Conservation (phyloP, 148 eudicot genomes). For the Oxyria digyna region DNA sequence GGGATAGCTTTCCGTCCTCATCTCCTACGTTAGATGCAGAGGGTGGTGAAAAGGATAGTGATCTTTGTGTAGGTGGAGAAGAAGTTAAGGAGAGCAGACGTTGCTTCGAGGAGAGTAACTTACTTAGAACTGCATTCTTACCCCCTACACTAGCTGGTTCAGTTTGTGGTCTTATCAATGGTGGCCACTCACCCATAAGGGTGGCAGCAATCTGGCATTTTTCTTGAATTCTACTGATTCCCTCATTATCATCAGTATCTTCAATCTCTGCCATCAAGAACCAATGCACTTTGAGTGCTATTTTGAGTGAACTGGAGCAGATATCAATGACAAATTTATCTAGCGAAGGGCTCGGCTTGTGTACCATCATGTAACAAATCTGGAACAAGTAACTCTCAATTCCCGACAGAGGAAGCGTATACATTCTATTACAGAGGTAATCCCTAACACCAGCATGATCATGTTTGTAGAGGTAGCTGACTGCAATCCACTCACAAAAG, state of each 20-base stretch:
- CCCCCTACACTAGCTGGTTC: slow-evolving; percentile 36
- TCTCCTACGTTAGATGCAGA: slow-evolving; percentile 42
- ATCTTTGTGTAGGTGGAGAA: slow-evolving; percentile 55
- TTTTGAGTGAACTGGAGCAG: slow-evolving; percentile 60
- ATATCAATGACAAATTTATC: slow-evolving; percentile 94
- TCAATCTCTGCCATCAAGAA: slow-evolving; percentile 94
- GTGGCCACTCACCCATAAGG: slow-evolving; percentile 90
- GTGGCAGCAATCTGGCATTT: slow-evolving; percentile 94
- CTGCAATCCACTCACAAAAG: slow-evolving; percentile 99
- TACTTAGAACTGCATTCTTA: slow-evolving; percentile 75
- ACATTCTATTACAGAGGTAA: slow-evolving; percentile 91
- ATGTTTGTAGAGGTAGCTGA: slow-evolving; percentile 92
- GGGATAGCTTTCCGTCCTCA: slow-evolving; percentile 50
- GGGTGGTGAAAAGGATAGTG: slow-evolving; percentile 47
- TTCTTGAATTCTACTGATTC: slow-evolving; percentile 90
- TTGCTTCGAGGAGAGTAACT: slow-evolving; percentile 65
- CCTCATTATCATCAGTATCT: slow-evolving; percentile 89
- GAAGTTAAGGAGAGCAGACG: slow-evolving; percentile 66
- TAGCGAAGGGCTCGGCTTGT: slow-evolving; percentile 90
- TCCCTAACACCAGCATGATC: slow-evolving; percentile 87
- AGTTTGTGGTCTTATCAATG: slow-evolving; percentile 57
- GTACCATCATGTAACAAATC: slow-evolving; percentile 85
- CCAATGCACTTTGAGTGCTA: slow-evolving; percentile 95
- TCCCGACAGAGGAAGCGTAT: slow-evolving; percentile 81
- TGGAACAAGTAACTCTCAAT: slow-evolving; percentile 93